Conservation (phyloP, 2,329 filamentous ascomycete genomes). For the Berkeleyomyces rouxiae region DNA sequence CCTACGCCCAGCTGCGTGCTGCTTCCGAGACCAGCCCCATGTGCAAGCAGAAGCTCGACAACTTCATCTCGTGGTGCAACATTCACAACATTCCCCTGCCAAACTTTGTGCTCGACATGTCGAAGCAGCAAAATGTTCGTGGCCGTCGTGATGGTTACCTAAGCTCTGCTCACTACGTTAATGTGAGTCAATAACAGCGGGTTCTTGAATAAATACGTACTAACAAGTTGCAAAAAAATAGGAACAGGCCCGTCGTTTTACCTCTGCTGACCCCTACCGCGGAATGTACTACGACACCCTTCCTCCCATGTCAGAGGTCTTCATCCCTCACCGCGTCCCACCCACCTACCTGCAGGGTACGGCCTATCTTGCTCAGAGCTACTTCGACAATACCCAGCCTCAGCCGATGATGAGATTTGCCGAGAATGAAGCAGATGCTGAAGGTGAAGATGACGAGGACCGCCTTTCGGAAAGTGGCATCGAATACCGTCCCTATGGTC, state of each 20-base stretch:
- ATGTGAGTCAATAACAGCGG: not conserved
- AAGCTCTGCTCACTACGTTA: slow-evolving; percentile 7
- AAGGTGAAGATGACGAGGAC: not conserved
- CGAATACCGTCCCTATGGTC: slow-evolving; percentile 8
- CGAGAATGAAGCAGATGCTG: not conserved
- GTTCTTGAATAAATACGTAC: not conserved
- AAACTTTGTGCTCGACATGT: not conserved
- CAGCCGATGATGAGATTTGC: not conserved
- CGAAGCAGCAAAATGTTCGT: not conserved
- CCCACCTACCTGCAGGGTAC: not conserved
- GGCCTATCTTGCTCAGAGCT: not conserved
- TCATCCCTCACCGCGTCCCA: not conserved
- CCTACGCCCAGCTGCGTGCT: not conserved
- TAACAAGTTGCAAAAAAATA: not conserved
- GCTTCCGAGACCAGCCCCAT: not conserved
- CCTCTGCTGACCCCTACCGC: slow-evolving; percentile 9
- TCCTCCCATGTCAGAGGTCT: not conserved
- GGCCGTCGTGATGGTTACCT: slow-evolving; percentile 10
- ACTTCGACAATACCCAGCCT: not conserved
- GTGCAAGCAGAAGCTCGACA: not conserved
- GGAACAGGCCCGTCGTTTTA: slow-evolving; percentile 8
- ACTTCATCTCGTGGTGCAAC: slow-evolving; percentile 9
- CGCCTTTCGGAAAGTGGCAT: not conserved
- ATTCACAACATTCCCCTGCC: slow-evolving; percentile 2
- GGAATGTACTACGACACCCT: slow-evolving; percentile 8